Evolutionary conservation across 2,329 filamentous ascomycete species (phyloP), one percentile per base, ranked within the genome.

Genomic region (Sarocladium kiliense): DNA sequence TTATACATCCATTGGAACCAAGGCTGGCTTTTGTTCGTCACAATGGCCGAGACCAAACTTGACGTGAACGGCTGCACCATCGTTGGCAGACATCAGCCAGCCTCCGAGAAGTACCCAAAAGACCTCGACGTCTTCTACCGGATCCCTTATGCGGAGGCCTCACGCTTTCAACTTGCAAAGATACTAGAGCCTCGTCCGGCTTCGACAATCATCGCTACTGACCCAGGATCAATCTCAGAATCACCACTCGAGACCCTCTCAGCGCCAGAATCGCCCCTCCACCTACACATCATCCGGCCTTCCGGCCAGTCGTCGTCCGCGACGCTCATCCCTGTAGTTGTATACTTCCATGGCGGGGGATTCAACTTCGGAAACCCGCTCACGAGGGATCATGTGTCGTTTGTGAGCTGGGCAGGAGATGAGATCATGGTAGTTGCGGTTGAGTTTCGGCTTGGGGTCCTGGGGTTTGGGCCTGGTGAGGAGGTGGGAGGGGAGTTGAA

Each of bases 401-500:
- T 88, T 68, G 78, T 86, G 14, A 75, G 78, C 4, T 86, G 79
- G 71, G 69, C 77, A 2, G 68, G 70, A 44, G 26, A 10, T 47
- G 77, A 78, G 10, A 69, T 88, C 53, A 72, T 88, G 41, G 80
- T 74, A 32, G 75, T 86, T 53, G 80, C 75, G 65, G 79, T 86
- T 65, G 82, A 80, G 67, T 84, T 88, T 67, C 77, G 87, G 10
- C 76, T 89, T 50, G 83, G 84, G 2, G 79, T 82, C 4, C 74
- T 90, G 63, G 89, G 89, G 0, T 91, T 93, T 68, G 68, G 89
- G 26, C 78, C 81, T 10, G 75, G n/a, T n/a, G n/a, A n/a, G 80
- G 75, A 76, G 39, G 77, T 77, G 53, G 84, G n/a, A n/a, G n/a
- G 81, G 0, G 60, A 80, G 37, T 70, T 86, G 54, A 91, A 90